Base-by-base conservation (phyloP, 176 grass and related monocot species). In the Cenchrus purpureus region DNA sequence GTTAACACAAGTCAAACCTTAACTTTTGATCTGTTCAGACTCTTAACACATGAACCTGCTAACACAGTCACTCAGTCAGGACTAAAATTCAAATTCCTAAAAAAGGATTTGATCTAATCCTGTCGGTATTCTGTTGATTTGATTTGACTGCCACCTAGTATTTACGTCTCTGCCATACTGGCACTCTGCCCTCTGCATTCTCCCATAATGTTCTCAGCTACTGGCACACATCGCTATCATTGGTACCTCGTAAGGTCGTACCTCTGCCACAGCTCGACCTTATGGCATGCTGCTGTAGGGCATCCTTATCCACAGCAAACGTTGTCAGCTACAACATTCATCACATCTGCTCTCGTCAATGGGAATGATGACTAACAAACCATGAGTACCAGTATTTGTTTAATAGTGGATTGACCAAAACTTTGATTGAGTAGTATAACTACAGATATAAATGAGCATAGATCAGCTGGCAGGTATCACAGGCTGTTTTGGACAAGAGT, bases 351-450 rank as follows among this genome's bases (percentile, higher is more conserved):
- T 66, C 15, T 46, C 28, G 61, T 65, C 71, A 52, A 42, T 82
- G 62, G 52, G 43, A 82, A 73, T 52, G 63, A 76, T 68, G 49
- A 67, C 65, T 63, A 44, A 22, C 10, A 67, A 69, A 53, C 62
- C 72, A 44, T 82, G 63, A 11, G 10, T 64, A 68, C 68, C 72
- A 68, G 49, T 56, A 50, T 54, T 81, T 74, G 58, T n/a, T 51
- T 59, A 76, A 37, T 15, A 53, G 40, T 53, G 54, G 73, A 61
- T 28, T 17, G 8, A 5, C 19, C 16, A 75, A 74, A 68, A 68
- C 70, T 75, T 76, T 28, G 60, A 50, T 29, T 62, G 53, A 29
- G 12, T 10, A 3, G 50, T 54, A 55, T 55, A 34, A 54, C 50
- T 37, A 74, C 28, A 75, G 14, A 55, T 11, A 54, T 29, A 54